These are phyloP conservation scores for Solanum infundibuliforme DNA, from an alignment of 257 asterid genomes.

Conservation along the genomic window DNA sequence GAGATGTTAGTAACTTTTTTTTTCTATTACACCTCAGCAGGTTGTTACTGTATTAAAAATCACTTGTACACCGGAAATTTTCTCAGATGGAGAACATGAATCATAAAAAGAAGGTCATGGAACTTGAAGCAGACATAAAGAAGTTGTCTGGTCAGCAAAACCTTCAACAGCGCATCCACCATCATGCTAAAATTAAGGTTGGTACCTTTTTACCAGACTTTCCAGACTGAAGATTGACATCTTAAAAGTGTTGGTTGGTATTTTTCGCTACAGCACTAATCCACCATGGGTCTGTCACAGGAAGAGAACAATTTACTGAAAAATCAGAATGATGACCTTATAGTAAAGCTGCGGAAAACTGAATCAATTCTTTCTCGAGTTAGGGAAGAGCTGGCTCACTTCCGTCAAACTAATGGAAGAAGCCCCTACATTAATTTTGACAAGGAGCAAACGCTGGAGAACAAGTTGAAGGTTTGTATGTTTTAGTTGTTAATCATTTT, in stretches of 20 bases:
- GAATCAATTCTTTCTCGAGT: slow-evolving; percentile 69
- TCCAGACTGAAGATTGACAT: not conserved
- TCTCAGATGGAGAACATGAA: slow-evolving; percentile 53
- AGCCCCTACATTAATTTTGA: slow-evolving; percentile 57
- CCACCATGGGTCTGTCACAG: slow-evolving; percentile 24
- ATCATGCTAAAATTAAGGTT: slow-evolving; percentile 94
- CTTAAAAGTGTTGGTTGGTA: not conserved
- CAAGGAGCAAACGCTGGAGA: slow-evolving; percentile 51
- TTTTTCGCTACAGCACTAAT: not conserved
- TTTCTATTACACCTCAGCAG: not conserved
- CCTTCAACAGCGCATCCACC: slow-evolving; percentile 95
- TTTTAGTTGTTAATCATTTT: not conserved
- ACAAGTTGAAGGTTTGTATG: slow-evolving; percentile 60
- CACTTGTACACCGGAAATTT: not conserved
- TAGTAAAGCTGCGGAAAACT: slow-evolving; percentile 48
- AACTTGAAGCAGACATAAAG: slow-evolving; percentile 68
- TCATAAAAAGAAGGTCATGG: slow-evolving; percentile 56
- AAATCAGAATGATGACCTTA: slow-evolving; percentile 71
- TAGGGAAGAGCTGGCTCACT: slow-evolving; percentile 74
- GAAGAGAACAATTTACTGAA: slow-evolving; percentile 78
- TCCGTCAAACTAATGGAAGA: slow-evolving; percentile 69
- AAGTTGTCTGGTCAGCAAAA: slow-evolving; percentile 91
- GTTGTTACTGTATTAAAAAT: not conserved
- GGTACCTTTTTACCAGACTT: not conserved
- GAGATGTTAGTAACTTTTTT: not conserved